Evolutionary conservation across 2,329 filamentous ascomycete species (phyloP).

Genomic region (Chrysoporthe austroafricana): DNA sequence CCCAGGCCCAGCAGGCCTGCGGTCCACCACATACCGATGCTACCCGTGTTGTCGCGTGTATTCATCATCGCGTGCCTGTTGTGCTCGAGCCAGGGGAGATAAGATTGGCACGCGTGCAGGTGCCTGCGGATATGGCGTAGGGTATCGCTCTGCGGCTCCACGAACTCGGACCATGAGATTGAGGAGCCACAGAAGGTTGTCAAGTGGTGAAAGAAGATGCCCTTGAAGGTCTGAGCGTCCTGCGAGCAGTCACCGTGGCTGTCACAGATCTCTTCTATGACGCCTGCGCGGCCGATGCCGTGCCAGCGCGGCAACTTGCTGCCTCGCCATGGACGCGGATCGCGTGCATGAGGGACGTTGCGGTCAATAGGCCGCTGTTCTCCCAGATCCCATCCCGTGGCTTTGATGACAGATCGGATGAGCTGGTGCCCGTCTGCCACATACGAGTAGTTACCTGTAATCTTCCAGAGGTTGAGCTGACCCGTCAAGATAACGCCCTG

Average conservation of each 20-base stretch:
- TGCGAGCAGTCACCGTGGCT: conserved; percentile 75
- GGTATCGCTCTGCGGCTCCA: conserved; percentile 28
- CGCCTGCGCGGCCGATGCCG: conserved; percentile 76
- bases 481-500: conserved; percentile 89
- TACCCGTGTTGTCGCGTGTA: conserved; percentile 21
- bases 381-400: conserved; percentile 74
- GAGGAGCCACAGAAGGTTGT: conserved; percentile 75
- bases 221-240: conserved; percentile 88
- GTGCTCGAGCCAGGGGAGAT: conserved; percentile 27
- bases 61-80: conserved; percentile 26
- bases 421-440: conserved; percentile 80
- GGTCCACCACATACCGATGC: conserved; percentile 33
- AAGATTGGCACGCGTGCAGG: conserved; percentile 13
- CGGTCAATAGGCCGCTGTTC: conserved; percentile 48
- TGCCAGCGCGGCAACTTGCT: conserved; percentile 61
- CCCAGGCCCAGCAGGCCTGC: conserved; percentile 20
- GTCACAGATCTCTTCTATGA: conserved; percentile 87
- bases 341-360: conserved; percentile 28
- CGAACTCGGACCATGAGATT: conserved; percentile 39
- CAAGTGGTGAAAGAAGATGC: conserved; percentile 92
- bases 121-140: conserved; percentile 27
- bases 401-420: conserved; percentile 71
- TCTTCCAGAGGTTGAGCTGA: conserved; percentile 77
- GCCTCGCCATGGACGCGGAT: conserved; percentile 35
- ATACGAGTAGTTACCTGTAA: conserved; percentile 72